These are phyloP conservation scores for Podosphaera aphanis DNA, from an alignment of 2,329 filamentous ascomycete genomes.

Conservation along the genomic window DNA sequence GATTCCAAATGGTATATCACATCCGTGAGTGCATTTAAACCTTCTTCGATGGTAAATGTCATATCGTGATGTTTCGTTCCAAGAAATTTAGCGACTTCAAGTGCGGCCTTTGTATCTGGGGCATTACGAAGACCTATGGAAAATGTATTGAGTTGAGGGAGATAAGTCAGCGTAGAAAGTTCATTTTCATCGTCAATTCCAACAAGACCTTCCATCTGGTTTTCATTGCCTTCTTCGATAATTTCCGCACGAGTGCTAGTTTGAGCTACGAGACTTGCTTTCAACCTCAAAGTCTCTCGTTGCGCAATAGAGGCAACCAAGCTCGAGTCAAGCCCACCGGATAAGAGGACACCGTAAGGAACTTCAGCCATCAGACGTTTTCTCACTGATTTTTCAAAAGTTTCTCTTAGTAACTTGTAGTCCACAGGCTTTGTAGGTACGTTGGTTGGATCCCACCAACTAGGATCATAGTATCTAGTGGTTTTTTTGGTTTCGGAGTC, in stretches of 20 bases:
- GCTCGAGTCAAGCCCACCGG: slow-evolving; percentile 86
- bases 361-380: slow-evolving; percentile 98
- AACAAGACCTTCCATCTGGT: slow-evolving; percentile 50
- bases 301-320: slow-evolving; percentile 89
- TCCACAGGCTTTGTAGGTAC: slow-evolving; percentile 64
- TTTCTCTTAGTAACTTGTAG: slow-evolving; percentile 56
- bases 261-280: slow-evolving; percentile 33
- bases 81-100: slow-evolving; percentile 86
- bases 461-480: slow-evolving; percentile 74
- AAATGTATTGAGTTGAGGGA: slow-evolving; percentile 94
- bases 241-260: slow-evolving; percentile 20
- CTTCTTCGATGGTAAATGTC: slow-evolving; percentile 94
- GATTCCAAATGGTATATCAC: slow-evolving; percentile 97
- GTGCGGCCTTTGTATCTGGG: slow-evolving; percentile 74
- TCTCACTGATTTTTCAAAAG: slow-evolving; percentile 72
- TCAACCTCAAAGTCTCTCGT: slow-evolving; percentile 63
- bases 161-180: slow-evolving; percentile 68
- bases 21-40: slow-evolving; percentile 85
- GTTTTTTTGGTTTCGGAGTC: slow-evolving; percentile 75
- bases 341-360: slow-evolving; percentile 85
- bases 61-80: slow-evolving; percentile 96
- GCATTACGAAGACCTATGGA: slow-evolving; percentile 88
- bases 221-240: slow-evolving; percentile 22
- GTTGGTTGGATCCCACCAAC: slow-evolving; percentile 68
- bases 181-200: slow-evolving; percentile 87